Conservation (phyloP, 1,139 yeast species). For the Geotrichum fermentans region DNA sequence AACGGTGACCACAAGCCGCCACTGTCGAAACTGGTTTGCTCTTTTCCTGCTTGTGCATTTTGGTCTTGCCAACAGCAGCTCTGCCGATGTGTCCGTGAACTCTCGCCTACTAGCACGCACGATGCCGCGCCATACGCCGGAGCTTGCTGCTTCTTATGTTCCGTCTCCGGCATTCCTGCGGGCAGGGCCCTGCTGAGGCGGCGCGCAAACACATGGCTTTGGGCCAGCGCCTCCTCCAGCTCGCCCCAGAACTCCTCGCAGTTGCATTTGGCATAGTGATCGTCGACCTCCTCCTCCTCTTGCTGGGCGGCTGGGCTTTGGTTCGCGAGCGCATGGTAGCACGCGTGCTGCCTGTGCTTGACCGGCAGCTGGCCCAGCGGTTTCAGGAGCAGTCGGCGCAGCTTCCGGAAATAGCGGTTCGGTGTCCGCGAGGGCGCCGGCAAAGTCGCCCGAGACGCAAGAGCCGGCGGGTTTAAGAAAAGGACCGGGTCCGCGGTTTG, state of each 20-base stretch:
- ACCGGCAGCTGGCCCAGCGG: neutral
- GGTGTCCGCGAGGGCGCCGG: too few relatives aligned
- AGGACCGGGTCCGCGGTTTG: too few relatives aligned
- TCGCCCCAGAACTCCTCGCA: conserved; percentile 5
- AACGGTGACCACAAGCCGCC: neutral
- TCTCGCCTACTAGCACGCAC: too few relatives aligned
- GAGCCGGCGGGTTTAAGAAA: too few relatives aligned
- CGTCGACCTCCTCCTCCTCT: conserved; percentile 2
- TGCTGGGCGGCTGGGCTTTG: too few relatives aligned
- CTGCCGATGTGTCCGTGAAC: too few relatives aligned
- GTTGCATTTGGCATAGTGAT: conserved; percentile 2
- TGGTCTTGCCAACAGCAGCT: neutral
- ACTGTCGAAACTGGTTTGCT: neutral
- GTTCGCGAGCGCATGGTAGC: too few relatives aligned
- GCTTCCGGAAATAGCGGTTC: neutral
- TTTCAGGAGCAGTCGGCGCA: neutral
- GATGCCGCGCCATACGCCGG: too few relatives aligned
- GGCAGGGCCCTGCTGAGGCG: too few relatives aligned
- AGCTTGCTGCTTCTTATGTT: too few relatives aligned
- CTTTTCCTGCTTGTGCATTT: neutral
- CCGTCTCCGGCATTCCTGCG: too few relatives aligned
- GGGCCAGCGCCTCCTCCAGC: conserved; percentile 3
- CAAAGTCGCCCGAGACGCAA: too few relatives aligned
- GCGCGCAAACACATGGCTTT: neutral
- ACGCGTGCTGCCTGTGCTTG: neutral